Base-by-base conservation (phyloP, 208 protist genomes). In the Leishmania major region DNA sequence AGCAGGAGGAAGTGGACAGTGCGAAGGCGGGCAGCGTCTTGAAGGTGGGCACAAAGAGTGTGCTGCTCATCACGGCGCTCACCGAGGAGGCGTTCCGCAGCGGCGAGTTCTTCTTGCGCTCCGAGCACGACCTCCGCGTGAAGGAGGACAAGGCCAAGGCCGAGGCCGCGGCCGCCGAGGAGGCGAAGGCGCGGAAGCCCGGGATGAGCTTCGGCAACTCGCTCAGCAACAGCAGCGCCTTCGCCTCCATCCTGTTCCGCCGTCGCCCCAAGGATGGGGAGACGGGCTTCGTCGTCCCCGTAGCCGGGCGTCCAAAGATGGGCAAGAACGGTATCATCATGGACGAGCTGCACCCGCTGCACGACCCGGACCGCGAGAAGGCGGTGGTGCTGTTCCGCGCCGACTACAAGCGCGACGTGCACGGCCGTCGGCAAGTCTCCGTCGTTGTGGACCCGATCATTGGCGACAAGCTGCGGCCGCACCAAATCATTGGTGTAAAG, bases 361-460 rank as follows among this genome's bases (percentile, higher is more conserved):
- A 97, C 87, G 94, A 98, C 82, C 88, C 89, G 19, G 91, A 97
- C 82, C 84, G 91, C 25, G 86, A 90, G 43, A 84, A 87, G 37
- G 94, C 96, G 1, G 96, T 98, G 71, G 92, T 96, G 51, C 92
- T 98, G 53, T 98, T 96, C 89, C 90, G 92, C 49, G 96, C 94
- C 15, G 91, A 97, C 82, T 98, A 98, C 89, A 97, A 97, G 84
- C 90, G 93, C 43, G 95, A 97, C 75, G 47, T 90, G 53, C 83
- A 92, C 77, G 93, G 95, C 31, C 93, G 95, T 19, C 91, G 88
- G 45, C 91, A 96, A 64, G 92, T 96, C 8, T 97, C 93, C 17
- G 94, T 98, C n/a, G 95, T 98, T 45, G 95, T 98, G 8, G 96
- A 98, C 82, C 96, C 96, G 45, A 74, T 97, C 79, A 95, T 98